Evolutionary conservation across 2,329 filamentous ascomycete species (phyloP), one percentile per base, ranked within the genome.

Genomic region (Neofusicoccum laricinum): DNA sequence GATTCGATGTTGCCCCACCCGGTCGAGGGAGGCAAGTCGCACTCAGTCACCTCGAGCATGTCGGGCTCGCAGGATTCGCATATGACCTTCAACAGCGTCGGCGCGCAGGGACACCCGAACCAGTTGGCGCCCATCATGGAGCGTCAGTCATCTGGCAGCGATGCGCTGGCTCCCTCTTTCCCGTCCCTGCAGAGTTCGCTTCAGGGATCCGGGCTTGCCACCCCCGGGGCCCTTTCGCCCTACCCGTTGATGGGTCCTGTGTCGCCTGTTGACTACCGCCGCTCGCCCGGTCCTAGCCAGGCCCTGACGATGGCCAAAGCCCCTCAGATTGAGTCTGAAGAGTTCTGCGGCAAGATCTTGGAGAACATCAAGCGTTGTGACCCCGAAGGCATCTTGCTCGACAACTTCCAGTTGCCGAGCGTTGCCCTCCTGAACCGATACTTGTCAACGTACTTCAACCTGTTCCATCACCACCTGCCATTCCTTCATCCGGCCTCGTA

Each of bases 381-480:
- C 75, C 88, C 84, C 69, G 91, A 97, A 72, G 88, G 89, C 72
- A 88, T 90, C 50, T 88, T 97, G 64, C 88, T 93, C 15, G 92
- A 96, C 64, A 93, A 91, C 65, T 97, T 98, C 84, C 90, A 92
- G 68, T 85, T 98, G 50, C 95, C 95, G 5, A 89, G 85, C 69
- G 84, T 93, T 40, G 85, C 88, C 40, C 90, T 91, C 2, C 81
- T 98, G 75, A 98, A 99, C 79, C 88, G 93, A 67, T 97, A 97
- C 77, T 82, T 99, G 67, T 91, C 93, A 66, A 97, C 94, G 1
- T 99, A 98, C 82, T 99, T 98, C 78, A 93, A 91, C 75, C 83
- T 97, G 72, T 99, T 98, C 79, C 95, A 99, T 75, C 95, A 97
- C 72, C 95, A 99, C 74, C 80, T 98, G 73, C 95, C 95, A 1